These are phyloP conservation scores for Aspergillus chevalieri DNA, from an alignment of 2,329 filamentous ascomycete genomes.

Conservation along the genomic window DNA sequence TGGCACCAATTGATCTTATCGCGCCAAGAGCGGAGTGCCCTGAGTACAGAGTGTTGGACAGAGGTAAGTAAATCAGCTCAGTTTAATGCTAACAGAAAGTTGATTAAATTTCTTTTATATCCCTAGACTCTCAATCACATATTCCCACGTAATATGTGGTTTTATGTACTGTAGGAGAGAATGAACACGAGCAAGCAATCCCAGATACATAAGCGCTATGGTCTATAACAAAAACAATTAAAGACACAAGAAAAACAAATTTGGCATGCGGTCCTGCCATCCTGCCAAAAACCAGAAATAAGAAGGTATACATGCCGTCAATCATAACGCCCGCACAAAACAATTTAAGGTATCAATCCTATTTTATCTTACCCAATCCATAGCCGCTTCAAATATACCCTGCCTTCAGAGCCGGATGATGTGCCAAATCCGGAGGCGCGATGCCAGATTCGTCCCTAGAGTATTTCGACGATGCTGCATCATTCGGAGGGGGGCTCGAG, in stretches of 20 bases:
- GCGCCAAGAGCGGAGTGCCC: conserved; percentile 9
- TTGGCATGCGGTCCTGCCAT: no score
- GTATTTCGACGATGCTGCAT: conserved; percentile 37
- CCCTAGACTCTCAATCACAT: no score
- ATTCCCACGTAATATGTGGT: no score
- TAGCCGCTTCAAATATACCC: conserved; percentile 14
- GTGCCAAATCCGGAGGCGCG: conserved; percentile 50
- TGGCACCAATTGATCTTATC: conserved; percentile 11
- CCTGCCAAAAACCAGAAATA: not conserved
- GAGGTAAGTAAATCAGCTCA: no score
- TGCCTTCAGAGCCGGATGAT: conserved; percentile 46
- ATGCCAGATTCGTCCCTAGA: conserved; percentile 33
- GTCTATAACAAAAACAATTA: no score
- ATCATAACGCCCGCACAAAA: not conserved
- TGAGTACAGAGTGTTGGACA: no score
- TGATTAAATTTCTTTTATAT: no score
- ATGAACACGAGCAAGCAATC: no score
- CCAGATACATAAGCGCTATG: no score
- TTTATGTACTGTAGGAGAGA: no score
- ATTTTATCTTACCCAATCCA: not conserved
- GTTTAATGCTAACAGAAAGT: no score
- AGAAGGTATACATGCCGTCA: not conserved
- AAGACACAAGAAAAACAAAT: no score
- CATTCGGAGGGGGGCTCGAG: conserved; percentile 44
- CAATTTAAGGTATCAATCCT: not conserved